Percentiles rank a stretch among this genome's conserved stretches.
phyloP scores from a whole-genome alignment of 225 moss, liverwort and hornwort species.

The Climacium dendroides region DNA sequence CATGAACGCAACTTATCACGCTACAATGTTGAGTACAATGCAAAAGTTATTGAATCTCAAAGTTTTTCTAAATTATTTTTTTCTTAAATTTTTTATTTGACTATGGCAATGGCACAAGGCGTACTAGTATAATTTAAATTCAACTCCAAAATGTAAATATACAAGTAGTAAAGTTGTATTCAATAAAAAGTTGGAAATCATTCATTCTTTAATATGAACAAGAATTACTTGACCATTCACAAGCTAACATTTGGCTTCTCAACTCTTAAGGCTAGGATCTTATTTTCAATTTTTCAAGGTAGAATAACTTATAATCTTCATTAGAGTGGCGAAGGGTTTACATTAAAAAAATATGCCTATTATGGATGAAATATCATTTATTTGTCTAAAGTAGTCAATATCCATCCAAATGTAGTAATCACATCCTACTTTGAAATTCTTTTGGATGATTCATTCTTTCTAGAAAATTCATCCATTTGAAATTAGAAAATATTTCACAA shows the following conservation, averaged over 20 bases:
- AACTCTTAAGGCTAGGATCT: not conserved
- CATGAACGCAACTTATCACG: no score
- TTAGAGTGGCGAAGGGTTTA: fast-evolving
- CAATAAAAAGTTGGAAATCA: not conserved
- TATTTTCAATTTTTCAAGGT: not conserved
- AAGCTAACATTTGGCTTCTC: not conserved
- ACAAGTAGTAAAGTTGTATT: no score
- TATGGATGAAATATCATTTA: not conserved
- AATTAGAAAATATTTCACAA: not conserved
- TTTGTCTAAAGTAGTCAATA: not conserved
- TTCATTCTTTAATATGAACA: not conserved
- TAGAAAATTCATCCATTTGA: not conserved
- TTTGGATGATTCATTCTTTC: not conserved
- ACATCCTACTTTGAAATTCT: not conserved
- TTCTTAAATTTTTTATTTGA: no score
- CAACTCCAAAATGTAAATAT: no score
- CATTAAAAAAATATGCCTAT: not conserved
- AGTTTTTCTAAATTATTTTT: no score
- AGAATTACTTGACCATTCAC: not conserved
- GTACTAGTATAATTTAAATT: fast-evolving
- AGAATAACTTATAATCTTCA: not conserved
- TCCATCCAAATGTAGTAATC: not conserved
- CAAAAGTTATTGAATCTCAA: no score
- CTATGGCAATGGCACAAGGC: no score
- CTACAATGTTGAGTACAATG: no score